Base-by-base conservation (phyloP, 768 basidiomycete species). In the Suillus subluteus region DNA sequence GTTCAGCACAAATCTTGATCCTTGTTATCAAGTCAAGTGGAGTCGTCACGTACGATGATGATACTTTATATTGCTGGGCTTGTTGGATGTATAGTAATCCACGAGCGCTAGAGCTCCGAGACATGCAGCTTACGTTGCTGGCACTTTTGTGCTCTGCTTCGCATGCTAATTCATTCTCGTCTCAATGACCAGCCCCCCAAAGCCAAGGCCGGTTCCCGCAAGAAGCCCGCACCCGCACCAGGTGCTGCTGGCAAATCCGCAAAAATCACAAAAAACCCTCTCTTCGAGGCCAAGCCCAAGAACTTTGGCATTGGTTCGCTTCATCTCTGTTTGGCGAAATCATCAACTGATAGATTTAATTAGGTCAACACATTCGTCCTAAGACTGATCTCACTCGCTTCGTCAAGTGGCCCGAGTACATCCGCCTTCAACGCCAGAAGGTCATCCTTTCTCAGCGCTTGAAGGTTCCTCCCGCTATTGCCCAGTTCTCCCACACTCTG, bases 381-480 rank as follows among this genome's bases (percentile, higher is more conserved):
- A 87, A 86, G 78, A 87, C 87, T 64, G 97, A 99, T 82, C 82
- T 98, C 71, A 97, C 94, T 66, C 94, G 96, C 79, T 98, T 98
- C 83, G 94, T 98, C 83, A 98, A 98, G 81, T 99, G 97, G 97
- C 97, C 97, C 72, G 95, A 96, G 83, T 99, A 99, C 76, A 89
- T 99, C 73, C 94, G 96, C 76, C 91, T 99, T 56, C 97, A 99
- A 78, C 90, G 97, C 78, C 96, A 98, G 82, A 98, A 98, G 84
- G 95, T 98, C 75, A 97, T 99, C 82, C 91, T 99, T 67, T 84
- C 93, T 87, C 95, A 98, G 83, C 94, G 97, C 74, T 86, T 99
- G 73, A 99, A 99, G 87, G 96, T 98, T 35, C 97, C 97, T 71
- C 97, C 97, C 48, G 94, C 97, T 72, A 96, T 99, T 73, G 94